These are phyloP conservation scores for Zygoascus bituminiphila DNA, from an alignment of 805 yeast species.

Conservation along the genomic window DNA sequence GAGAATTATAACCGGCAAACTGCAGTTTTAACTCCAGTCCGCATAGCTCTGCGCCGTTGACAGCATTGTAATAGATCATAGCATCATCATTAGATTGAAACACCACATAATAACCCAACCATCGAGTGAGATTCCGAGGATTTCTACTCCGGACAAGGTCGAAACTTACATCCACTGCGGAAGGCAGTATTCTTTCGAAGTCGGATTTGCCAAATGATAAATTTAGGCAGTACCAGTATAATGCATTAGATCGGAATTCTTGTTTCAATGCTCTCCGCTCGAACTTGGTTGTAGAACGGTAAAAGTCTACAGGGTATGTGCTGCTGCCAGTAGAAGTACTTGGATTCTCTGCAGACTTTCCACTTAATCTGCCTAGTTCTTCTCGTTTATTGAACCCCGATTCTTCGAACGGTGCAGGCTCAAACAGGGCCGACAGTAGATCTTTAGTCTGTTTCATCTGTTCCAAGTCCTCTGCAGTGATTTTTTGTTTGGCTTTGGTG, in stretches of 20 bases:
- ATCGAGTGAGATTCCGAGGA: constrained; percentile 36
- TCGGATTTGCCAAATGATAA: constrained; percentile 25
- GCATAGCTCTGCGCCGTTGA: constrained; percentile 40
- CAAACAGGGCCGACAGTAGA: background rate
- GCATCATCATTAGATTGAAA: constrained; percentile 45
- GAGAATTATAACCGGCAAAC: constrained; percentile 31
- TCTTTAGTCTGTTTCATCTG: background rate
- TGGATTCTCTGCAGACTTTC: background rate
- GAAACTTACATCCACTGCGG: constrained; percentile 14
- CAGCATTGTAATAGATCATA: constrained; percentile 43
- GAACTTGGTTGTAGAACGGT: background rate
- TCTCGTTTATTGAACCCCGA: background rate
- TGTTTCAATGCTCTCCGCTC: background rate
- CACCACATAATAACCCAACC: constrained; percentile 45
- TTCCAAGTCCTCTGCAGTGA: background rate
- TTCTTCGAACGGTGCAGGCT: background rate
- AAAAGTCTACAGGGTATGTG: background rate
- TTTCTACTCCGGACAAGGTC: constrained; percentile 42
- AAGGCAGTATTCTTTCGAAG: constrained; percentile 28
- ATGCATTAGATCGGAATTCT: constrained; percentile 19
- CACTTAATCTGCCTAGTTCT: background rate
- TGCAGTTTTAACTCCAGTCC: constrained; percentile 41
- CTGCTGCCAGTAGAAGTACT: background rate
- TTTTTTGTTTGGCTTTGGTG: background rate
- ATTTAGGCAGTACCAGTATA: constrained; percentile 29